A percentile compares a stretch with the other conserved stretches of the same genome.
Conservation (phyloP, 129 eudicot genomes). For the Lactuca saligna region DNA sequence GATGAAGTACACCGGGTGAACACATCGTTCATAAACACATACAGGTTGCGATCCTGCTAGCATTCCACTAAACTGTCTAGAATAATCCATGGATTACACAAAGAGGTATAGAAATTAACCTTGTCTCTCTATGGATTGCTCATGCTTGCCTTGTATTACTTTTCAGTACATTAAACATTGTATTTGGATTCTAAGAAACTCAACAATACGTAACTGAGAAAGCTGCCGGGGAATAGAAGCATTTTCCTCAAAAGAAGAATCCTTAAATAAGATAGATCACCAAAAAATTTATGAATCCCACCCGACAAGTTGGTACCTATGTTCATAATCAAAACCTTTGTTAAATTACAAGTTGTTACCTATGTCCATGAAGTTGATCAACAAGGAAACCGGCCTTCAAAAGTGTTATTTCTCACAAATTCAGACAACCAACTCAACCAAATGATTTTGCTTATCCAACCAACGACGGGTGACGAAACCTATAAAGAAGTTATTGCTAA, state of each 20-base stretch:
- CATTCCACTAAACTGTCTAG: no score
- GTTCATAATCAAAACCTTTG: no score
- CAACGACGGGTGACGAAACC: slow-evolving; percentile 6
- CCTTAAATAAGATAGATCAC: slow-evolving; percentile 10
- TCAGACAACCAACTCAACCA: not conserved
- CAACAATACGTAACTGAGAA: not conserved
- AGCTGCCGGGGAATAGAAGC: not conserved
- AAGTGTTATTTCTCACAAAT: slow-evolving; percentile 12
- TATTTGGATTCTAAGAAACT: not conserved
- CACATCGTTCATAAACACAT: no score
- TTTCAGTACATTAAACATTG: no score
- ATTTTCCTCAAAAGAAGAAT: slow-evolving; percentile 13
- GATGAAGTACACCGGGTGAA: no score
- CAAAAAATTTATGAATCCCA: slow-evolving; percentile 4
- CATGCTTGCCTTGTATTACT: no score
- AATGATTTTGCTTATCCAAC: slow-evolving; percentile 10
- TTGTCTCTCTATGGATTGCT: no score
- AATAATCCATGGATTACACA: no score
- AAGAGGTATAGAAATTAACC: no score
- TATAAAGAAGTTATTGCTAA: slow-evolving; percentile 23
- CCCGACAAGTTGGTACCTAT: slow-evolving; percentile 4
- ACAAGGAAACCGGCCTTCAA: slow-evolving; percentile 26
- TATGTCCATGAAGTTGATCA: slow-evolving; percentile 15
- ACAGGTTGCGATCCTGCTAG: no score
- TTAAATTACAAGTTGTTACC: slow-evolving; percentile 8